phyloP scores from a whole-genome alignment of 1,139 yeast species.

The Blastobotrys capitulatus region DNA sequence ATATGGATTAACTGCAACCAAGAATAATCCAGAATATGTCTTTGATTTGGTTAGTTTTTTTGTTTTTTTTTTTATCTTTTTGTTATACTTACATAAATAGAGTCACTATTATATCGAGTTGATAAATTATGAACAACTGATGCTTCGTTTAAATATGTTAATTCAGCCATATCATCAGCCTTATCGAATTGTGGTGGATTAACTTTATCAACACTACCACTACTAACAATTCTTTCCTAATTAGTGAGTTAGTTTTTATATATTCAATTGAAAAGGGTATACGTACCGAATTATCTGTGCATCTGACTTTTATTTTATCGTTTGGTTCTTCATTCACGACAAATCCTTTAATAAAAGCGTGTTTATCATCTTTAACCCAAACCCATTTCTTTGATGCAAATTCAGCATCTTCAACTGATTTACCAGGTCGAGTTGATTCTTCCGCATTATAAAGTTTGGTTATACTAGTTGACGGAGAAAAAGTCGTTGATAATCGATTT shows the following conservation, averaged over 20 bases:
- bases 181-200: conserved; percentile 92
- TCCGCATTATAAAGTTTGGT: conserved; percentile 9
- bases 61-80: conserved; percentile 30
- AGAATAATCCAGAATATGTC: conserved; percentile 75
- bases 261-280: background rate
- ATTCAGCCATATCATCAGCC: conserved; percentile 92
- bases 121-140: conserved; percentile 81
- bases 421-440: conserved; percentile 7
- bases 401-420: conserved; percentile 39
- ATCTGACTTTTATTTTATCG: conserved; percentile 48
- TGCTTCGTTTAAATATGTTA: conserved; percentile 92
- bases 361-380: conserved; percentile 72
- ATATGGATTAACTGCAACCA: conserved; percentile 96
- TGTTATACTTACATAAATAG: conserved; percentile 48
- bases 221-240: conserved; percentile 41
- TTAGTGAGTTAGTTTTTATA: conserved; percentile 6
- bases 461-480: conserved; percentile 14
- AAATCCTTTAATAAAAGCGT: conserved; percentile 65
- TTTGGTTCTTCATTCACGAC: conserved; percentile 49
- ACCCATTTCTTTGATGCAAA: conserved; percentile 59
- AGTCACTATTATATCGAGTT: conserved; percentile 68
- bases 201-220: conserved; percentile 49
- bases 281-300: conserved; percentile 44
- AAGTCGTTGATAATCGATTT: conserved; percentile 10
- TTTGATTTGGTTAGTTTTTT: conserved; percentile 13